Conservation (phyloP, 768 basidiomycete species). For the Epithele typhae region DNA sequence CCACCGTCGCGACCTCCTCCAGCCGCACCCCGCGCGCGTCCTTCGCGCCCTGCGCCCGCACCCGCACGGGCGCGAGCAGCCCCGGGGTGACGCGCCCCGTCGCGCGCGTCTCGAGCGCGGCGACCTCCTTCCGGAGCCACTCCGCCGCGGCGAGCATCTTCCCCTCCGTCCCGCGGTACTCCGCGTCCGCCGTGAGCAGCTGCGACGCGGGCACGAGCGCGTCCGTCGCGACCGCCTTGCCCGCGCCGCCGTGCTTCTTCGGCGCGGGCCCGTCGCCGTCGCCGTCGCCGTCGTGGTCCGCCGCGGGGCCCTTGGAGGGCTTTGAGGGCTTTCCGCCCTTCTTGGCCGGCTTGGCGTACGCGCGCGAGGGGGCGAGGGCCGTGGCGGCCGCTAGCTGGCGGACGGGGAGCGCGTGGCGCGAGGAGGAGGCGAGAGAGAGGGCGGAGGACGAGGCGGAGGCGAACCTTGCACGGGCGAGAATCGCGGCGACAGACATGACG, state of each 20-base stretch:
- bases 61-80: slow-evolving; percentile 63
- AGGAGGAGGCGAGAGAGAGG: too few species aligned
- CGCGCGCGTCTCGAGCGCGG: slow-evolving; percentile 65
- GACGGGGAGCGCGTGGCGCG: too few species aligned
- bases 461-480: too few species aligned
- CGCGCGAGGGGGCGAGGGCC: slow-evolving; percentile 3
- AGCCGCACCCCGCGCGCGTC: slow-evolving; percentile 29
- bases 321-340: slow-evolving; percentile 2
- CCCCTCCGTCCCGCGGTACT: slow-evolving; percentile 58
- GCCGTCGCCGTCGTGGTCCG: slow-evolving; percentile 3
- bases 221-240: slow-evolving; percentile 40
- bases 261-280: slow-evolving; percentile 3
- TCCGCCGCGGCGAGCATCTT: slow-evolving; percentile 66
- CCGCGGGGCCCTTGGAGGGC: too few species aligned
- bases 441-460: too few species aligned
- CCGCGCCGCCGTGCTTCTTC: slow-evolving; percentile 1
- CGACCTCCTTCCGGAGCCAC: slow-evolving; percentile 74
- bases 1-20: slow-evolving; percentile 76
- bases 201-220: slow-evolving; percentile 66
- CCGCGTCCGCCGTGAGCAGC: slow-evolving; percentile 50
- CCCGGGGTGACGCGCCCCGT: slow-evolving; percentile 74
- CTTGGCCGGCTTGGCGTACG: slow-evolving; percentile 11
- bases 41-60: slow-evolving; percentile 39
- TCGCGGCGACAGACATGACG: neutral
- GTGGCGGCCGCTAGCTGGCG: too few species aligned